Evolutionary conservation across 805 yeast species (phyloP), one percentile per base, ranked within the genome.

Genomic region (Suhomyces faveliae): DNA sequence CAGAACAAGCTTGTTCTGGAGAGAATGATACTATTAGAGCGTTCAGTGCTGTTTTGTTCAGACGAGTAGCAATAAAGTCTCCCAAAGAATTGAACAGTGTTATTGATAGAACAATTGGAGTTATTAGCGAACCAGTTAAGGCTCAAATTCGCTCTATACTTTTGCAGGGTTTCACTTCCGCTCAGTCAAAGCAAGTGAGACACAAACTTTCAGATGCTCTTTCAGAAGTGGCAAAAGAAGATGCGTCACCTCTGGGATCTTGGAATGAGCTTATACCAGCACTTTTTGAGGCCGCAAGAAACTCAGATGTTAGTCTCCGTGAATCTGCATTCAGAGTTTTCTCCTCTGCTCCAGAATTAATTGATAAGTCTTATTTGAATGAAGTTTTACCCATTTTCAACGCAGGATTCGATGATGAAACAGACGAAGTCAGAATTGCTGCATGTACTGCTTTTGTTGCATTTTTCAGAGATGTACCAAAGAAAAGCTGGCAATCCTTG

Each of bases 161-260:
- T 33, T 73, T 91, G 54, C 78, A 78, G 49, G 98, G 97, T 12
- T 89, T 92, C 58, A 63, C 80, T 3, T 64, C 81, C 9, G 84
- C 77, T 50, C 89, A 85, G 62, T 71, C 86, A n/a, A 81, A 81
- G 51, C 81, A 80, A 52, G 89, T 89, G 25, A 83, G 97, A 63
- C 97, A 92, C 66, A 94, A 92, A 62, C 72, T 94, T 42, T 84
- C 97, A 2, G 99, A 94, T 72, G 96, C 96, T 7, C 85, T 94
- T 42, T 88, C 97, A 0, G 98, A 91, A 67, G 81, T 92, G 40
- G 95, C 97, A 1, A 83, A 84, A 58, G 78, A 74, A 41, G 85
- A 82, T 49, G 84, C 80, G 11, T 58, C 71, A 3, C 74, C 71
- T 15, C 74, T 73, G 19, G 77, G 76, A 4, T 66, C 73, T 4